Evolutionary conservation across 495 filamentous ascomycete species (phyloP).

Genomic region (Trypethelium eluteriae): DNA sequence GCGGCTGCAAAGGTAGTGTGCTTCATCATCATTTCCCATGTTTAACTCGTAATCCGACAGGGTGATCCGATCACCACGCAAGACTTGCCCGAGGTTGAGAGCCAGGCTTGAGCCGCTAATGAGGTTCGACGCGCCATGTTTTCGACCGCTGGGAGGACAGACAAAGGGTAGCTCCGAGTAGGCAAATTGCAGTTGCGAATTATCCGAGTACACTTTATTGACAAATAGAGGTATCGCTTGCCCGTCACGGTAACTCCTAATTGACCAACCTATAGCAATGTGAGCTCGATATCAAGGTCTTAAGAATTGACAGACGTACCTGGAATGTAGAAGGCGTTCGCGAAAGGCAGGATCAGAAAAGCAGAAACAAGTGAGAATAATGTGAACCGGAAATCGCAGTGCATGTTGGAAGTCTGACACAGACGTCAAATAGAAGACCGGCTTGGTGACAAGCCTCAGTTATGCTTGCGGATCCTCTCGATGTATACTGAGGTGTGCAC

Average conservation of each 20-base stretch:
- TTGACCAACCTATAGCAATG: constrained; percentile 41
- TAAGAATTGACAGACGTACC: constrained; percentile 55
- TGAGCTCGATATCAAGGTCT: constrained; percentile 22
- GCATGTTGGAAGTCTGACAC: background rate
- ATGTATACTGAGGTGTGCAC: background rate
- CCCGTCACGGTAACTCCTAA: constrained; percentile 71
- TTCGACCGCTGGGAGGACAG: constrained; percentile 68
- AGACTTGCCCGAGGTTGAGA: constrained; percentile 85
- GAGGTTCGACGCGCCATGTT: constrained; percentile 60
- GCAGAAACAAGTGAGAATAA: constrained; percentile 23
- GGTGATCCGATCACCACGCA: constrained; percentile 84
- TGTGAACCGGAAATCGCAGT: constrained; percentile 11
- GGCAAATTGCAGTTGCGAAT: constrained; percentile 86
- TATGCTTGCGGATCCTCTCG: background rate
- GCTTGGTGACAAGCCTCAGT: background rate
- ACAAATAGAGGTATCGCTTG: constrained; percentile 82
- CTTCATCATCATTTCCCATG: constrained; percentile 74
- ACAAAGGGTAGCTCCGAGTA: constrained; percentile 91
- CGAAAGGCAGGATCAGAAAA: constrained; percentile 39
- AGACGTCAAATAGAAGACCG: background rate
- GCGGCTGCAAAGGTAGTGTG: constrained; percentile 64
- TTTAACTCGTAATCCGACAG: constrained; percentile 78
- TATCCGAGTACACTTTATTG: constrained; percentile 92
- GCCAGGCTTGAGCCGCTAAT: constrained; percentile 74
- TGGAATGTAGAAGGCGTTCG: constrained; percentile 69